Base-by-base conservation (phyloP, 371 early-diverging fungal species). In the Syncephalastrum monosporum region DNA sequence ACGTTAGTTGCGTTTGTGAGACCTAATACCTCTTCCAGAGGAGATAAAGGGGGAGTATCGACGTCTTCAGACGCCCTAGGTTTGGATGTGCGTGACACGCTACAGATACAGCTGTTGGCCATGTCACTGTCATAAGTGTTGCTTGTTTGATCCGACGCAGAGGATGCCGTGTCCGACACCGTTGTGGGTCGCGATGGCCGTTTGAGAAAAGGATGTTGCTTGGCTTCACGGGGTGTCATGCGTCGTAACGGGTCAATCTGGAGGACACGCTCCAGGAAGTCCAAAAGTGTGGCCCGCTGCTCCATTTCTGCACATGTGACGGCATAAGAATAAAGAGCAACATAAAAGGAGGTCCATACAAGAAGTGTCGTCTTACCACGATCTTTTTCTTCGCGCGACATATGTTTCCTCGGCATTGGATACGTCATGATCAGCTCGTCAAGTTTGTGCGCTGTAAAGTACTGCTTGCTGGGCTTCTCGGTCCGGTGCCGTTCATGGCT, bases 201-300 rank as follows among this genome's bases (percentile, higher is more conserved):
- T 92, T 47, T 91, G 50, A 97, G 89, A 63, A 98, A 97, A 1
- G 97, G 97, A 64, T 98, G 98, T 55, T 84, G 58, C 17, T 82
- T 69, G 1, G 97, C 98, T 67, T 97, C 92, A 42, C 88, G 89
- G 3, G 98, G 96, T 3, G 93, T 86, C 87, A 93, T 89, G 44
- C 98, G 82, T 60, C 89, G 89, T 47, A 86, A 68, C 1, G 97
- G 97, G 61, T 98, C 95, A 6, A 95, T 59, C 42, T 86, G 81
- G 54, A 98, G 72, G 13, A 93, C 69, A 7, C 91, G 91, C 41
- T 82, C 74, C 17, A 97, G 60, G 64, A 98, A 98, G 72, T 98
- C 96, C 25, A 93, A 51, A 59, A 57, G 56, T 68, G 64, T 50
- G 42, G 19, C 12, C 17, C 10, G 17, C 5, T 45, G 17, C 47